Percentiles rank a stretch among this genome's conserved stretches.
Conservation (phyloP, 345 rosid genomes). For the Litchi chinensis region DNA sequence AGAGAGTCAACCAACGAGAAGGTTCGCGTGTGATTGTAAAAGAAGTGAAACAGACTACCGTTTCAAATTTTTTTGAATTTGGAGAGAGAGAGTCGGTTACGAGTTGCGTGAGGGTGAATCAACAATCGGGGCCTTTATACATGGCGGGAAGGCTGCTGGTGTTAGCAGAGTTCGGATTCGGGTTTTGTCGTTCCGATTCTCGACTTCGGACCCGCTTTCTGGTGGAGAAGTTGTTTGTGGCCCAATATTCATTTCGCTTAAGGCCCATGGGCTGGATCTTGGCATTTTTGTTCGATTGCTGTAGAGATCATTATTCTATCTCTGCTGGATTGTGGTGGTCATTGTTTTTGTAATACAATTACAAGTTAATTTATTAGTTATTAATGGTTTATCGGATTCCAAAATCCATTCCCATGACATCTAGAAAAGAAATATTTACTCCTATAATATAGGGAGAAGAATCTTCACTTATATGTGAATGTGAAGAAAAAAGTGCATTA, state of each 20-base stretch:
- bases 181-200: neutral
- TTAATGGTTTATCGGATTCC: too few species aligned
- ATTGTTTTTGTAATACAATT: too few species aligned
- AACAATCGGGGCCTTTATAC: neutral
- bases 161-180: neutral
- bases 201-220: neutral
- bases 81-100: neutral
- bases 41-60: neutral
- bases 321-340: neutral
- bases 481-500: too few species aligned
- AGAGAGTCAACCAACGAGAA: neutral
- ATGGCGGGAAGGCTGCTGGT: neutral
- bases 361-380: too few species aligned
- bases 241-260: neutral
- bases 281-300: neutral
- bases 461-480: too few species aligned
- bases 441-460: too few species aligned
- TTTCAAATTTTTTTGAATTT: conserved; percentile 1
- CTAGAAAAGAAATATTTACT: too few species aligned
- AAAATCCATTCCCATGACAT: too few species aligned
- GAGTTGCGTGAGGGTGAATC: neutral
- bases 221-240: neutral
- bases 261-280: neutral
- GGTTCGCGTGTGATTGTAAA: neutral
- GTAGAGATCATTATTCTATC: neutral